phyloP scores from a whole-genome alignment of 352 stramenopile species.

The Phytophthora chlamydospora region DNA sequence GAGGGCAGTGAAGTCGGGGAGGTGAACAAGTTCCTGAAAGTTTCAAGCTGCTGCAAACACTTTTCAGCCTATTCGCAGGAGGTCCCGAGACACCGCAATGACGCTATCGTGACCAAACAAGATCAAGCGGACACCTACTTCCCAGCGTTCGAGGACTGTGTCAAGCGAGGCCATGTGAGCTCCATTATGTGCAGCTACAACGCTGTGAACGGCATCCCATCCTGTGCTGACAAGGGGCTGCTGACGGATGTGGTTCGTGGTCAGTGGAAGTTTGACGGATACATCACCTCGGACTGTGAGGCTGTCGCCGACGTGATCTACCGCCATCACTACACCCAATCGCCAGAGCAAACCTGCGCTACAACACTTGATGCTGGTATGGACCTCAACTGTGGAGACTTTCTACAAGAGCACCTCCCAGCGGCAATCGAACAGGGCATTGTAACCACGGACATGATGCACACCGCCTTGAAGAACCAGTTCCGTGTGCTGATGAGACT shows the following conservation, averaged over 20 bases:
- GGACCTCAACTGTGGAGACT: slow-evolving; percentile 88
- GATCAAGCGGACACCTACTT: slow-evolving; percentile 93
- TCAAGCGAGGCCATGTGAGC: slow-evolving; percentile 76
- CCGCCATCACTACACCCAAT: slow-evolving; percentile 82
- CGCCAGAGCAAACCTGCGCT: slow-evolving; percentile 56
- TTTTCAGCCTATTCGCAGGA: slow-evolving; percentile 92
- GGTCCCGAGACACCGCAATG: slow-evolving; percentile 80
- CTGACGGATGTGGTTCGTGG: slow-evolving; percentile 80
- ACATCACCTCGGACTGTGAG: slow-evolving; percentile 93
- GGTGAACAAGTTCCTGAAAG: slow-evolving; percentile 59
- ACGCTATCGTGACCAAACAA: slow-evolving; percentile 85
- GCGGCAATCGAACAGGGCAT: slow-evolving; percentile 69
- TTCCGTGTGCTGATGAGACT: slow-evolving; percentile 90
- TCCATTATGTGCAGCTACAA: slow-evolving; percentile 97
- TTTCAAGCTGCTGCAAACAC: slow-evolving; percentile 92
- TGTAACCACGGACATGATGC: slow-evolving; percentile 61
- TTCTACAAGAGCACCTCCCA: slow-evolving; percentile 65
- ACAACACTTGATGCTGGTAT: slow-evolving; percentile 71
- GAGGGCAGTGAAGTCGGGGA: slow-evolving; percentile 19
- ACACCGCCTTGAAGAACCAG: slow-evolving; percentile 74
- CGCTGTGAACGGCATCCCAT: slow-evolving; percentile 91
- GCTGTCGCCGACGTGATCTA: slow-evolving; percentile 84
- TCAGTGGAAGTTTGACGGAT: slow-evolving; percentile 91
- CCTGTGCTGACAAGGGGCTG: slow-evolving; percentile 88
- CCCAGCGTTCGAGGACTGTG: slow-evolving; percentile 80